phyloP scores from a whole-genome alignment of 192 early-diverging fungal species.

The Entomortierella parvispora region DNA sequence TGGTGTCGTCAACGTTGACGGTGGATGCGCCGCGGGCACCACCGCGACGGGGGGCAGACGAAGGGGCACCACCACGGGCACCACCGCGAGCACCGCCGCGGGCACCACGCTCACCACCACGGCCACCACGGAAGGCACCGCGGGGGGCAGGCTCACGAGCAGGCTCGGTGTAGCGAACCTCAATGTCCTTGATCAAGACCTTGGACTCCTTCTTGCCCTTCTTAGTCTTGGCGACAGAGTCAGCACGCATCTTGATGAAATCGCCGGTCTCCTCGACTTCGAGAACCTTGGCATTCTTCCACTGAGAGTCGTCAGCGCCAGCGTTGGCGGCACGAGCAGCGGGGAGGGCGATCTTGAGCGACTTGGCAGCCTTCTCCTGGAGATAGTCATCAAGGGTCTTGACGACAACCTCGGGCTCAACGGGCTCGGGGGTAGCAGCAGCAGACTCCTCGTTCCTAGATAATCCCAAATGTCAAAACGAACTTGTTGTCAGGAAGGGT shows the following conservation, averaged over 20 bases:
- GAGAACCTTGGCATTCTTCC: constrained; percentile 81
- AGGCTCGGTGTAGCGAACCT: constrained; percentile 80
- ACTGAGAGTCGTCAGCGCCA: constrained; percentile 83
- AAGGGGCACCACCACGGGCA: constrained; percentile 60
- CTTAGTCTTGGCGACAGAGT: constrained; percentile 43
- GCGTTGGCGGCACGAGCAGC: constrained; percentile 88
- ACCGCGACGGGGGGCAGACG: constrained; percentile 67
- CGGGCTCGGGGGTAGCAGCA: constrained; percentile 56
- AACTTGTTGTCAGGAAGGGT: no score
- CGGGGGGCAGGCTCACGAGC: constrained; percentile 78
- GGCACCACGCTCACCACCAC: constrained; percentile 55
- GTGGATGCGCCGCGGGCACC: constrained; percentile 53
- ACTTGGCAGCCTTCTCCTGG: constrained; percentile 75
- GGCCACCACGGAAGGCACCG: constrained; percentile 65
- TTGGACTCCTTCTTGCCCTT: constrained; percentile 70
- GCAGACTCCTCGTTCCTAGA: constrained; percentile 40
- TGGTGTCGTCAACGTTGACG: constrained; percentile 76
- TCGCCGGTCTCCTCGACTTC: constrained; percentile 79
- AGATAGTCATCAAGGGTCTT: constrained; percentile 92
- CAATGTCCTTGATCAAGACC: constrained; percentile 79
- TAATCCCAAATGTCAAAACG: no score
- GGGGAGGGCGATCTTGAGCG: constrained; percentile 65
- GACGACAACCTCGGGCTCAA: constrained; percentile 81
- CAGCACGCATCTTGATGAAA: constrained; percentile 77
- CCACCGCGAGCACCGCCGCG: constrained; percentile 49